Evolutionary conservation across 805 yeast species (phyloP).

Genomic region (Zygosaccharomyces pseudorouxii): DNA sequence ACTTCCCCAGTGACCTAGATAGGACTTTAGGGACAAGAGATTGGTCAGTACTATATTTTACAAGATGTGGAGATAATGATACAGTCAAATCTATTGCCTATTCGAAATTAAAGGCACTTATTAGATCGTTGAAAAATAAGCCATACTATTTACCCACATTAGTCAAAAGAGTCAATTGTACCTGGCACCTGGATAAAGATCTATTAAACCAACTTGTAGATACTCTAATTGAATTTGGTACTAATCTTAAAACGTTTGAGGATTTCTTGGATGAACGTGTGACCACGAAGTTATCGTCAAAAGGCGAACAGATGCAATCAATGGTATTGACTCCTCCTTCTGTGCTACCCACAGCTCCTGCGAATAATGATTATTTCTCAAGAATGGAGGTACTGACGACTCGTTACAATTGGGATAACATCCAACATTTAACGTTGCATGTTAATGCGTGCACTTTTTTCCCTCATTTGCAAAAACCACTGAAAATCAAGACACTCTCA

Average conservation of each 20-base stretch:
- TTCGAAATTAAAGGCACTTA: conserved; percentile 19
- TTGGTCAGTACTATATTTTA: conserved; percentile 29
- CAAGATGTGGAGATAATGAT: conserved; percentile 6
- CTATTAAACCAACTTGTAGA: conserved; percentile 17
- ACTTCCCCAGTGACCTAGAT: conserved; percentile 25
- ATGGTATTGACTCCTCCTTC: conserved; percentile 28
- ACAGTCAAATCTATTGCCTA: conserved; percentile 9
- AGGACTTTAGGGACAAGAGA: conserved; percentile 21
- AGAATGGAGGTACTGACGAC: conserved; percentile 10
- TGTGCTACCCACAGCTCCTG: conserved; percentile 19
- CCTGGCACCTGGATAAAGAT: conserved; percentile 29
- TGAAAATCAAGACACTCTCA: conserved; percentile 23
- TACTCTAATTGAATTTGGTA: conserved; percentile 15
- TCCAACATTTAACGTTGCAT: conserved; percentile 25
- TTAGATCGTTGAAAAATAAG: conserved; percentile 20
- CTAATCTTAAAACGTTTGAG: conserved; percentile 23
- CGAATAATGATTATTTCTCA: conserved; percentile 17
- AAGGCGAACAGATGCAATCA: conserved; percentile 17
- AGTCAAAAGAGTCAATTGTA: conserved; percentile 26
- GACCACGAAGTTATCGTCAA: conserved; percentile 11
- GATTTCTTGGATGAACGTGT: conserved; percentile 24
- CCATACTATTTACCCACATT: conserved; percentile 20
- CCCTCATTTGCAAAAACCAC: conserved; percentile 16
- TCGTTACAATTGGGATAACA: conserved; percentile 19
- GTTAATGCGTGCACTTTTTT: conserved; percentile 27